These are phyloP conservation scores for Penicillium nucicola DNA, from an alignment of 495 filamentous ascomycete species.

Conservation along the genomic window DNA sequence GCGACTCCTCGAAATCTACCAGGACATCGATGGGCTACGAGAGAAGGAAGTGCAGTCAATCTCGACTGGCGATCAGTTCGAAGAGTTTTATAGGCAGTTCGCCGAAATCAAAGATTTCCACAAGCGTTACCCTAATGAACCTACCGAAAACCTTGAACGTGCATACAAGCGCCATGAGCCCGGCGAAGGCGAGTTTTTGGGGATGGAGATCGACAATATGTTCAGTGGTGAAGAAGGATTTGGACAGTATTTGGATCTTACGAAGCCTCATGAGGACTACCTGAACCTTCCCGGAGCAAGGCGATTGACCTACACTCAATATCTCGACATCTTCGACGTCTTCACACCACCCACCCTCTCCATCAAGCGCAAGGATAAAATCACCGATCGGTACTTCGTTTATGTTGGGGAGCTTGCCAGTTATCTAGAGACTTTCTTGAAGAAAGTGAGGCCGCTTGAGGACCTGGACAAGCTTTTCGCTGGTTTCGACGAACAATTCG, in stretches of 20 bases:
- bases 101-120: conserved; percentile 80
- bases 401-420: conserved; percentile 76
- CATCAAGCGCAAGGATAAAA: conserved; percentile 75
- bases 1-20: conserved; percentile 79
- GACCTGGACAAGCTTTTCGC: conserved; percentile 75
- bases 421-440: conserved; percentile 85
- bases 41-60: conserved; percentile 80
- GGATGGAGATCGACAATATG: conserved; percentile 76
- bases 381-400: conserved; percentile 85
- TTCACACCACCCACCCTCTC: conserved; percentile 70
- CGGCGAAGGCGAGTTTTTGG: conserved; percentile 59
- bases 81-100: conserved; percentile 87
- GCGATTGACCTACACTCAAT: conserved; percentile 84
- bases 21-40: conserved; percentile 66
- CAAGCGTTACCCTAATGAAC: conserved; percentile 87
- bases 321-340: conserved; percentile 81
- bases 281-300: conserved; percentile 84
- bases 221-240: conserved; percentile 94
- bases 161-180: conserved; percentile 77
- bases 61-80: conserved; percentile 82
- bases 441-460: conserved; percentile 75
- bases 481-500: conserved; percentile 76
- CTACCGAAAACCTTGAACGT: conserved; percentile 89
- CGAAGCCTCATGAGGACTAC: conserved; percentile 77
- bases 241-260: conserved; percentile 87